Evolutionary conservation across 139 green algal species (phyloP).

Genomic region (Haematococcus lacustris): DNA sequence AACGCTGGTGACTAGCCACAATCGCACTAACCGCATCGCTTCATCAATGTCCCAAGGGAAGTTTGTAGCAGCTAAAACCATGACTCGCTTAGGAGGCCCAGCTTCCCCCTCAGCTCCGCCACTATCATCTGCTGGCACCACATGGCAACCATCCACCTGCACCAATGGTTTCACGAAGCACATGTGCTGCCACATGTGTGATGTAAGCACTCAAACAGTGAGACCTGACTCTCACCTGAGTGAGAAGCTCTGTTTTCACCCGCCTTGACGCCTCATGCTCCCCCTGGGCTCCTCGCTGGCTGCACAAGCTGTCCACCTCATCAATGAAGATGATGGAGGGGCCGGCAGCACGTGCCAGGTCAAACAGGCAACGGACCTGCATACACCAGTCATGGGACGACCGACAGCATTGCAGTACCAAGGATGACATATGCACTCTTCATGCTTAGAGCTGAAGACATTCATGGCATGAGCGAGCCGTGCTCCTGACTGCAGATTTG

Average conservation of each 20-base stretch:
- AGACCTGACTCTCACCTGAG: conserved; percentile 82
- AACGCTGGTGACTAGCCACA: too few relatives aligned
- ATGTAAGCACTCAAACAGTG: too few relatives aligned
- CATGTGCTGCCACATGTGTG: too few relatives aligned
- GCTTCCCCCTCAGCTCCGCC: conserved; percentile 12
- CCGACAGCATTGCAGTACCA: too few relatives aligned
- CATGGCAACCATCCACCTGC: conserved; percentile 46
- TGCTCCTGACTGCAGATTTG: too few relatives aligned
- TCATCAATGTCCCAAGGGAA: conserved; percentile 95
- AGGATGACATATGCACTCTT: too few relatives aligned
- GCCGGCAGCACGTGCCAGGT: conserved; percentile 56
- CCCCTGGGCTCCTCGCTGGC: conserved; percentile 52
- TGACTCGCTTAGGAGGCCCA: conserved; percentile 56
- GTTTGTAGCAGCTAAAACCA: conserved; percentile 95
- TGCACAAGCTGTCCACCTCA: conserved; percentile 83
- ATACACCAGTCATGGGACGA: background rate
- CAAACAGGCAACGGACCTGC: conserved; percentile 75
- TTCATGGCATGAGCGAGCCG: too few relatives aligned
- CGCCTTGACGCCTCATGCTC: conserved; percentile 86
- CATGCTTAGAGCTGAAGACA: too few relatives aligned
- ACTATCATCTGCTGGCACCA: background rate
- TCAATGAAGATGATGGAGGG: conserved; percentile 90
- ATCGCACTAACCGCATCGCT: conserved; percentile 65
- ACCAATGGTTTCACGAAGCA: background rate
- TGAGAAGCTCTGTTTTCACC: conserved; percentile 91